Evolutionary conservation across 1,139 yeast species (phyloP).

Genomic region (Blastobotrys proliferans): DNA sequence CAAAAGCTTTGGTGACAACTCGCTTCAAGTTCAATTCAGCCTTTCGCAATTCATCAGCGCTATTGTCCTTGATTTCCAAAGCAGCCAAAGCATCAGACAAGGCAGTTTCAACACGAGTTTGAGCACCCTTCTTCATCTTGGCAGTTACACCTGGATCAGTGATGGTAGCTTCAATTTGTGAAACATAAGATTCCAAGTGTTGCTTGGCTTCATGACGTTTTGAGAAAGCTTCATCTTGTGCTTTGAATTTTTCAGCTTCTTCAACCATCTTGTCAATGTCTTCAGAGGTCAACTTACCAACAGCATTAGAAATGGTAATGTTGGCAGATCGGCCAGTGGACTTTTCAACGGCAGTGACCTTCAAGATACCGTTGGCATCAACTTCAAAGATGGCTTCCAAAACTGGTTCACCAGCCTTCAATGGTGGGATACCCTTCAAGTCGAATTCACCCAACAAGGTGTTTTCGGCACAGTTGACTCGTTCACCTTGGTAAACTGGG

Average conservation of each 20-base stretch:
- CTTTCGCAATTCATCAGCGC: constrained; percentile 97
- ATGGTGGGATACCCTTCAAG: constrained; percentile 98
- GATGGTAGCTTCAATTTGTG: constrained; percentile 94
- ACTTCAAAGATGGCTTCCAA: constrained; percentile 99
- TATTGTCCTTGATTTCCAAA: constrained; percentile 92
- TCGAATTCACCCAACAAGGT: constrained; percentile 99
- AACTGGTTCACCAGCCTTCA: constrained; percentile 99
- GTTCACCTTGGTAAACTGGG: constrained; percentile 99
- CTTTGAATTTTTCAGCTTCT: constrained; percentile 99
- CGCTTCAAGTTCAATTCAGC: constrained; percentile 99
- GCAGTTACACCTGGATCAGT: constrained; percentile 98
- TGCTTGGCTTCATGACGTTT: constrained; percentile 99
- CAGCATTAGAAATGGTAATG: constrained; percentile 99
- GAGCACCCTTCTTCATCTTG: constrained; percentile 96
- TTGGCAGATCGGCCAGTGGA: constrained; percentile 99
- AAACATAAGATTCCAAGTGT: constrained; percentile 98
- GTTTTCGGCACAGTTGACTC: constrained; percentile 99
- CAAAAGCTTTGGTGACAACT: constrained; percentile 99
- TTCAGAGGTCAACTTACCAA: constrained; percentile 96
- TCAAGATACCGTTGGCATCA: constrained; percentile 99
- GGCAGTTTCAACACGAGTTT: constrained; percentile 98
- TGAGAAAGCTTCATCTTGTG: constrained; percentile 98
- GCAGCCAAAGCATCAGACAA: constrained; percentile 98
- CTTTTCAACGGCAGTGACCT: constrained; percentile 99
- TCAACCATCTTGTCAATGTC: constrained; percentile 98